phyloP scores from a whole-genome alignment of 768 basidiomycete genomes.

The Boletus reticuloceps region DNA sequence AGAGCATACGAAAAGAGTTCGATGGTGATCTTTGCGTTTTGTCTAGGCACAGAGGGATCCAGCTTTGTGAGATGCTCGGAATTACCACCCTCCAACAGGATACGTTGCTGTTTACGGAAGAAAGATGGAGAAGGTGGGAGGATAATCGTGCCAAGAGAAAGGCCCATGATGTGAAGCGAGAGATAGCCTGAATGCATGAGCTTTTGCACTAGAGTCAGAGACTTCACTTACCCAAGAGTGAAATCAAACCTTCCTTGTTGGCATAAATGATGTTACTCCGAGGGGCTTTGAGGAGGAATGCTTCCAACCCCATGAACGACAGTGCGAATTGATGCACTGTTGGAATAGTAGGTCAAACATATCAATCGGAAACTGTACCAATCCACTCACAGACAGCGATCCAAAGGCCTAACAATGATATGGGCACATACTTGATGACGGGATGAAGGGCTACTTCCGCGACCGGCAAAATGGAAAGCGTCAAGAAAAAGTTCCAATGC shows the following conservation, averaged over 20 bases:
- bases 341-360: background rate
- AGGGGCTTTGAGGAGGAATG: slow-evolving; percentile 63
- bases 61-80: slow-evolving; percentile 1
- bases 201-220: background rate
- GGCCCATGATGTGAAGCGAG: slow-evolving; percentile 82
- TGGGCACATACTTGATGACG: slow-evolving; percentile 51
- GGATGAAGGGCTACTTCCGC: slow-evolving; percentile 71
- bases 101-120: slow-evolving; percentile 52
- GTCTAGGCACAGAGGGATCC: slow-evolving; percentile 40
- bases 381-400: slow-evolving; percentile 54
- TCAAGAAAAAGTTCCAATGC: slow-evolving; percentile 99
- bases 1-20: slow-evolving; percentile 75
- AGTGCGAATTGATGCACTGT: slow-evolving; percentile 73
- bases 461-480: slow-evolving; percentile 76
- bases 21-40: slow-evolving; percentile 70
- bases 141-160: slow-evolving; percentile 76
- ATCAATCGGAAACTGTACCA: background rate
- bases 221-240: slow-evolving; percentile 56
- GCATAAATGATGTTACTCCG: slow-evolving; percentile 63
- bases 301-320: slow-evolving; percentile 50
- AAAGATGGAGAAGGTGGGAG: slow-evolving; percentile 76
- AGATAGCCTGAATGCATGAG: slow-evolving; percentile 65
- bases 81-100: slow-evolving; percentile 10
- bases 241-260: slow-evolving; percentile 93
- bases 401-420: slow-evolving; percentile 59